Conservation (phyloP, 2,329 filamentous ascomycete genomes). For the Colletotrichum sp. region DNA sequence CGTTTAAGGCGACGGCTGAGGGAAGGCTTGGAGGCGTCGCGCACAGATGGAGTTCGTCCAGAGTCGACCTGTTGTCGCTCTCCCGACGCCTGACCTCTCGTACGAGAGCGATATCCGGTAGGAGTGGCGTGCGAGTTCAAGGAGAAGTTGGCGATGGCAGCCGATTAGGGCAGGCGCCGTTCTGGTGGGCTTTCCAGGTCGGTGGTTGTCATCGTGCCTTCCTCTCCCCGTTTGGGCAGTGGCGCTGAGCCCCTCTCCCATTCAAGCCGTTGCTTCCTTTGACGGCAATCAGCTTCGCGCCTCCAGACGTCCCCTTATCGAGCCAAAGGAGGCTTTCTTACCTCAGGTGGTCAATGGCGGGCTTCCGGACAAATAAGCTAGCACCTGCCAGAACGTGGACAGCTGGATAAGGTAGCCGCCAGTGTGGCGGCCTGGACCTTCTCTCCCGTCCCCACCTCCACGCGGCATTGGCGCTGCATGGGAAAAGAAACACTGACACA, state of each 20-base stretch:
- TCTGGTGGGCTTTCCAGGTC: background rate
- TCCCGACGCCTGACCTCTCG: background rate
- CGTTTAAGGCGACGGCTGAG: background rate
- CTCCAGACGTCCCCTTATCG: background rate
- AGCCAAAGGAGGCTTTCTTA: background rate
- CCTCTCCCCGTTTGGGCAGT: background rate
- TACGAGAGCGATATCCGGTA: background rate
- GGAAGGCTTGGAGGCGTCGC: slow-evolving; percentile 1
- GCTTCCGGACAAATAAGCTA: background rate
- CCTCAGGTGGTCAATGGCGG: background rate
- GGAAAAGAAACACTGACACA: slow-evolving; percentile 9
- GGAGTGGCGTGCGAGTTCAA: background rate
- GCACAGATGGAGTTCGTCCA: slow-evolving; percentile 14
- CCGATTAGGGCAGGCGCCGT: background rate
- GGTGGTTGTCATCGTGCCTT: background rate
- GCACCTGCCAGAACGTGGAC: background rate
- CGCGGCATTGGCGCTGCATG: slow-evolving; percentile 1
- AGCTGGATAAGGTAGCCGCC: background rate
- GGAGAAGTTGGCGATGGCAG: background rate
- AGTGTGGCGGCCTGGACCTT: background rate
- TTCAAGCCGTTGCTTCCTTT: background rate
- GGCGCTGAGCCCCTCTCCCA: background rate
- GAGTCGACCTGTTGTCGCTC: background rate
- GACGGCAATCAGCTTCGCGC: background rate
- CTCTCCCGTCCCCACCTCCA: slow-evolving; percentile 13